A percentile compares a stretch with the other conserved stretches of the same genome.
Evolutionary conservation across 495 filamentous ascomycete species (phyloP).

Genomic region (Aspergillus homomorphus): DNA sequence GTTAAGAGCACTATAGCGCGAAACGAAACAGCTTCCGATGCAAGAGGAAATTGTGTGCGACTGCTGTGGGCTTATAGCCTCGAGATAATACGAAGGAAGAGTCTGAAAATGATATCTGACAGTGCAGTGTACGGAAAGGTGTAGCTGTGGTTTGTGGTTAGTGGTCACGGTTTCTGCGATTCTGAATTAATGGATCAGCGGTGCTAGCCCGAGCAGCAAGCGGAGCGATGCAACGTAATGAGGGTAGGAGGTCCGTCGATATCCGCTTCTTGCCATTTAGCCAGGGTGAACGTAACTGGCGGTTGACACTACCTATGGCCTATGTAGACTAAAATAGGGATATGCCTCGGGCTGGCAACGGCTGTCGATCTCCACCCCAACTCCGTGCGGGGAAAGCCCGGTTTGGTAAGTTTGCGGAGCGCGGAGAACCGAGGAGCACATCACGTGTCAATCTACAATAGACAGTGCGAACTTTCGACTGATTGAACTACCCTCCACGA

Average conservation of each 20-base stretch:
- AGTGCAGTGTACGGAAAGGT: too few relatives aligned
- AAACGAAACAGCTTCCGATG: neutral
- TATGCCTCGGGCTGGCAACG: too few relatives aligned
- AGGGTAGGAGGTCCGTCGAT: slow-evolving; percentile 14
- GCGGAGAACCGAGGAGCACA: slow-evolving; percentile 12
- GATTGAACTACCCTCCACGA: neutral
- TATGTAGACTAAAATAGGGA: neutral
- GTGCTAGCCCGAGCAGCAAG: slow-evolving; percentile 8
- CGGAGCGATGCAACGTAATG: neutral
- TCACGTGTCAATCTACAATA: slow-evolving; percentile 11
- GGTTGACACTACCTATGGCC: neutral
- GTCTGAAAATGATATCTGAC: too few relatives aligned
- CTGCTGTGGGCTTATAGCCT: too few relatives aligned
- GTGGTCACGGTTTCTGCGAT: too few relatives aligned
- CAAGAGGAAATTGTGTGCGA: neutral
- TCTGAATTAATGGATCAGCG: neutral
- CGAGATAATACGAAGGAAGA: too few relatives aligned
- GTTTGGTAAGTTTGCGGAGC: slow-evolving; percentile 13
- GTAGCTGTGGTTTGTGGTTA: too few relatives aligned
- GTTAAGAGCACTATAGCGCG: neutral
- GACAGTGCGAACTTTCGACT: too few relatives aligned
- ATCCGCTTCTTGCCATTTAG: slow-evolving; percentile 24
- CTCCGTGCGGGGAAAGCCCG: slow-evolving; percentile 21
- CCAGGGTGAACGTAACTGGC: neutral
- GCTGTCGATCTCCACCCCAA: neutral